phyloP scores from a whole-genome alignment of 345 rosid genomes.

The Linum usitatissimum region DNA sequence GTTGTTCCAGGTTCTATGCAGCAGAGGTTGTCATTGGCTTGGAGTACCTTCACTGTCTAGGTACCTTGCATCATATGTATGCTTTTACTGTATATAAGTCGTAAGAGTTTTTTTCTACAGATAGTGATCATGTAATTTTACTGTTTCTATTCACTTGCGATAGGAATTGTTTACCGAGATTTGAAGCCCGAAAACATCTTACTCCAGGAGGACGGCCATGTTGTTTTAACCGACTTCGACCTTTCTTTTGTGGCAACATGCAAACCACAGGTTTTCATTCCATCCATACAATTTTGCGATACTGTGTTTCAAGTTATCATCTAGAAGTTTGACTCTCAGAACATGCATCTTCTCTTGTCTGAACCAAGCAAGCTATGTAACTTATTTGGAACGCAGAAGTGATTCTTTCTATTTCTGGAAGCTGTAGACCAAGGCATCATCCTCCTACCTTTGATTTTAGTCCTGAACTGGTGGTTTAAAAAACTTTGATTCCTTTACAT shows the following conservation, averaged over 20 bases:
- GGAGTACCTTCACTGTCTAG: conserved; percentile 96
- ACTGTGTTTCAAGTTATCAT: not conserved
- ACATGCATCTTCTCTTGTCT: not conserved
- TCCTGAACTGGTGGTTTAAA: not conserved
- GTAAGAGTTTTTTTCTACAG: not conserved
- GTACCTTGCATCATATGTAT: conserved; percentile 25
- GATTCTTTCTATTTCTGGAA: not conserved
- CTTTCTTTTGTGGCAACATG: conserved; percentile 70
- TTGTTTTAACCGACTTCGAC: conserved; percentile 81
- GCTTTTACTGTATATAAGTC: conserved; percentile 29
- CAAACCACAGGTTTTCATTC: conserved; percentile 64
- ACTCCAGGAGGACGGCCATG: conserved; percentile 76
- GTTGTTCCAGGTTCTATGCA: conserved; percentile 64
- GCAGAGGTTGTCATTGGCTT: conserved; percentile 79
- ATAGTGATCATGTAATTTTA: not conserved
- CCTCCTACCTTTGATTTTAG: not conserved
- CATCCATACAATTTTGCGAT: conserved; percentile 3
- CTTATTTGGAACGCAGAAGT: not conserved
- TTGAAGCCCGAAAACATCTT: conserved; percentile 93
- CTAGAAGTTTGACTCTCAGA: not conserved
- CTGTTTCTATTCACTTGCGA: conserved; percentile 14
- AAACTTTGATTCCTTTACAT: not conserved
- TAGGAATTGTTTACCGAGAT: conserved; percentile 87
- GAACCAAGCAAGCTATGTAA: not conserved
- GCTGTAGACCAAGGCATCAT: not conserved